Evolutionary conservation across 129 eudicot genomes (phyloP).

Genomic region (Artemisia annua): DNA sequence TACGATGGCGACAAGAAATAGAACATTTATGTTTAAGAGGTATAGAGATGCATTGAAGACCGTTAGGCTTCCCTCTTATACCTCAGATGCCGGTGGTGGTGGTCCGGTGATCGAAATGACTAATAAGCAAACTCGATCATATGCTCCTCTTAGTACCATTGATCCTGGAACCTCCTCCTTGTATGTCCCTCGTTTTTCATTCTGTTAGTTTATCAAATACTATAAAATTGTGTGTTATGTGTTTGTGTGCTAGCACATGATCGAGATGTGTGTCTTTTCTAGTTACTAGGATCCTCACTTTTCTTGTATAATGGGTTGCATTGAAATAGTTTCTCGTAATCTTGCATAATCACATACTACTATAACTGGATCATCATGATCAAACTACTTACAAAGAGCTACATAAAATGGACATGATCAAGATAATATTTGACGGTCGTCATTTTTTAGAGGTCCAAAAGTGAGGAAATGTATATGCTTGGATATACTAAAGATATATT

Average conservation of each 20-base stretch:
- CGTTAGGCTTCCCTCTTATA: slow-evolving; percentile 56
- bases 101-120: slow-evolving; percentile 72
- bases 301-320: background rate
- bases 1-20: slow-evolving; percentile 77
- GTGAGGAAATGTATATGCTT: too few species aligned
- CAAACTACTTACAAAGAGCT: too few species aligned
- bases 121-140: slow-evolving; percentile 56
- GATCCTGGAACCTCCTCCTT: slow-evolving; percentile 85
- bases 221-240: background rate
- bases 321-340: background rate
- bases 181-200: background rate
- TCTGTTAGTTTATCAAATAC: background rate
- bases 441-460: too few species aligned
- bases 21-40: slow-evolving; percentile 66
- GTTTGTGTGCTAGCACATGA: slow-evolving; percentile 7
- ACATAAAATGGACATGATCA: too few species aligned
- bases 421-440: too few species aligned
- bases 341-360: background rate
- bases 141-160: slow-evolving; percentile 77
- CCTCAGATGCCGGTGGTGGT: slow-evolving; percentile 41
- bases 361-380: background rate
- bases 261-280: background rate
- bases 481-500: too few species aligned
- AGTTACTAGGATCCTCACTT: background rate
- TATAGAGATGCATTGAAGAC: slow-evolving; percentile 78